Conservation (phyloP, 1,284 basidiomycete genomes). For the Fomitopsis palustris region DNA sequence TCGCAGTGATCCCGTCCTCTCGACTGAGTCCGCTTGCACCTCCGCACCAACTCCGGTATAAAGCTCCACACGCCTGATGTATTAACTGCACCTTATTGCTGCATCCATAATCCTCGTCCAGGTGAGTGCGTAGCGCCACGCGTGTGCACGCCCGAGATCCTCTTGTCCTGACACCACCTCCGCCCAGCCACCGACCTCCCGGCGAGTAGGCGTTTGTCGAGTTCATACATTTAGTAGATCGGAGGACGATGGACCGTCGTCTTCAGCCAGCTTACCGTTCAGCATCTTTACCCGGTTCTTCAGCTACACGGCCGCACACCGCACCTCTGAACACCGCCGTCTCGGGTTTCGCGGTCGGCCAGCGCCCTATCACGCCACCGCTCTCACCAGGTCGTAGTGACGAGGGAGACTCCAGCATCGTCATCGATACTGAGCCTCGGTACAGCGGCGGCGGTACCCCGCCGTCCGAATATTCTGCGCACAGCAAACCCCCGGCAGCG, state of each 20-base stretch:
- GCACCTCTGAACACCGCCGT: constrained; percentile 20
- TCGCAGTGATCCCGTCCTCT: constrained; percentile 18
- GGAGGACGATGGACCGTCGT: constrained; percentile 19
- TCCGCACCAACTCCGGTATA: constrained; percentile 13
- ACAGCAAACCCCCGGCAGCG: constrained; percentile 2
- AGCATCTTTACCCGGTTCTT: constrained; percentile 31
- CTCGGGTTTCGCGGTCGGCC: constrained; percentile 32
- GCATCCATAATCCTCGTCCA: constrained; percentile 19
- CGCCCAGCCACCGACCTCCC: constrained; percentile 20
- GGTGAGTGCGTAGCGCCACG: constrained; percentile 18
- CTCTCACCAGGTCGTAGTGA: constrained; percentile 35
- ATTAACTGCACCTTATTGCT: constrained; percentile 19
- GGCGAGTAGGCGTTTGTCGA: constrained; percentile 26
- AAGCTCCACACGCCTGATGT: constrained; percentile 15
- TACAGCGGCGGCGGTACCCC: constrained; percentile 18
- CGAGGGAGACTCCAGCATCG: constrained; percentile 24
- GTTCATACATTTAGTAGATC: constrained; percentile 19
- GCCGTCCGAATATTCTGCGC: neutral
- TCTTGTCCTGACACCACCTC: constrained; percentile 14
- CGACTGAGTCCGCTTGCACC: constrained; percentile 12
- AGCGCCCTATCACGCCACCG: constrained; percentile 38
- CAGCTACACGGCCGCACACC: constrained; percentile 21
- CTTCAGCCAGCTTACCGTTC: constrained; percentile 28
- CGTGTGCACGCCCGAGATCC: constrained; percentile 16
- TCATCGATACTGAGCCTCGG: constrained; percentile 27